Base-by-base conservation (phyloP, 2,329 filamentous ascomycete species). In the Chaetomium sp. region DNA sequence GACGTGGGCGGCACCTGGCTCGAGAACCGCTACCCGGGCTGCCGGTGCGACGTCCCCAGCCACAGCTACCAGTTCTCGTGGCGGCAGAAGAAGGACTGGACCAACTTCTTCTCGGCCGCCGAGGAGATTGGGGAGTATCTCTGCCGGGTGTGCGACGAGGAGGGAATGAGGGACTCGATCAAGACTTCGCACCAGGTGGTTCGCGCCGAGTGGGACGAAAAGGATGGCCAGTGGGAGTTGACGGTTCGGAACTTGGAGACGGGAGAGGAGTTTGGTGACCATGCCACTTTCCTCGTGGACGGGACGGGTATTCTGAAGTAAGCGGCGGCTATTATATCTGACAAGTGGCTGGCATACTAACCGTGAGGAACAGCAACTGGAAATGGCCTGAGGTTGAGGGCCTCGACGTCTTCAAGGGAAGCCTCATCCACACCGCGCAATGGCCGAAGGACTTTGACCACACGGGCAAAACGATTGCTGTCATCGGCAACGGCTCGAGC, bases 21-120 rank as follows among this genome's bases (percentile, higher is more conserved):
- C 67, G 85, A 86, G 71, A 86, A 86, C 70, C 77, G 79, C 23
- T 87, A 87, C 66, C 85, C 85, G 0, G 84, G 84, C 12, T 85
- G 83, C 68, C 77, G 77, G 60, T 86, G 83, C 70, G 85, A 86
- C 71, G 79, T 86, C 33, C 83, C 83, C 10, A 82, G 80, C 70
- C 85, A 87, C 74, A 86, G 84, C 73, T 88, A 88, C 71, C 85
- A 86, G 70, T 87, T 86, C 70, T 83, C 84, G 2, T 88, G 83
- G 81, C 79, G 82, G 62, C 83, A 82, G 2, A 88, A 88, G 71
- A 81, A 80, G 7, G 79, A 81, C 47, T 89, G 87, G 86, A 79
- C 80, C 21, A 81, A 82, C 62, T 85, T 87, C 71, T 87, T 84
- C 70, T 78, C 83, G 0, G 75, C 79, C 0, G 82, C 82, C 0